Base-by-base conservation (phyloP, 495 filamentous ascomycete species). In the Aspergillus ostianus region DNA sequence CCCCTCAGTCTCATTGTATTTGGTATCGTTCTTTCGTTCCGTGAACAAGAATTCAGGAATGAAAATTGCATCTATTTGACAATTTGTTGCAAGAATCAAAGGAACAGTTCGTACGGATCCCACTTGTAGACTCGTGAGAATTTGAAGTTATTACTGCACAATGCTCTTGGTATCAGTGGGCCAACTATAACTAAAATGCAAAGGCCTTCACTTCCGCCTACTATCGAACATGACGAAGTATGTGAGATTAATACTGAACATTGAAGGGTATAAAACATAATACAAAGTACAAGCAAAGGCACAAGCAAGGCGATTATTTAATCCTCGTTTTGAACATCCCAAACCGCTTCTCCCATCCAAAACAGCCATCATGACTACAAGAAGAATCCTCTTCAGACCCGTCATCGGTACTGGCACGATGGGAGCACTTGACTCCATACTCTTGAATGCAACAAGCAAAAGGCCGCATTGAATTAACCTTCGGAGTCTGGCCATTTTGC, bases 291-390 rank as follows among this genome's bases (percentile, higher is more conserved):
- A 57, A 53, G 57, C 49, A 20, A 53, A 23, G 30, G 12, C 46
- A 50, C 17, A 13, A 30, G 49, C 29, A 30, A 18, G 21, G 36
- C 63, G 51, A 66, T 54, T 51, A 62, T n/a, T 70, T 57, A 46
- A 84, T 82, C 20, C 69, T 70, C 6, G 80, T 82, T 27, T 71
- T 73, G 60, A 78, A 83, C 58, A 85, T 64, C 29, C 68, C 74
- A 59, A 81, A 83, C 41, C 74, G 70, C 59, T 77, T 77, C 63
- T 83, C 78, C 81, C 81, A 83, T 7, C 76, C 77, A 36, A 78
- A 70, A 52, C 77, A 79, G 41, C 64, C 67, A 0, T 64, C 55
- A 13, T 71, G 49, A 26, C 27, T 68, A 61, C 76, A 77, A 15
- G 47, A 63, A 23, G 49, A 44, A 41, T 15, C 29, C 10, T 4